Base-by-base conservation (phyloP, 192 early-diverging fungal species). In the Umbelopsis sp. region DNA sequence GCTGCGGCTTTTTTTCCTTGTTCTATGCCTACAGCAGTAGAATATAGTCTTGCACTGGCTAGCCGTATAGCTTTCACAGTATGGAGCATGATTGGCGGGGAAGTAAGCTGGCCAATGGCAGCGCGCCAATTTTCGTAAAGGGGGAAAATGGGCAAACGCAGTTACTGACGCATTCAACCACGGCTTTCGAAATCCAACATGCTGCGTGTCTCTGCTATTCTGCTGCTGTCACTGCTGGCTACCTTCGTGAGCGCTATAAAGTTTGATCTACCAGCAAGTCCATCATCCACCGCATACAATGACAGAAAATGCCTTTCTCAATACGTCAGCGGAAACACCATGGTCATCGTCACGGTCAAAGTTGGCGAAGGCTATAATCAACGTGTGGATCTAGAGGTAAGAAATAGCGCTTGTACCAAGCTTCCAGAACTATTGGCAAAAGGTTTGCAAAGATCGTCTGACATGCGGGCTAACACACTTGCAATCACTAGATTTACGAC, bases 331-430 rank as follows among this genome's bases (percentile, higher is more conserved):
- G 83, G 82, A 48, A 84, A 90, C 71, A 90, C 86, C 11, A 82
- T 91, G 49, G 92, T 93, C 9, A 83, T 89, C 7, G 88, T 89
- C 30, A 83, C 83, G 46, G 83, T 91, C 68, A 89, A 91, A 51
- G 83, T 87, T 27, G 87, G 89, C 30, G 80, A 87, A n/a, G 92
- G 91, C 12, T 83, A 88, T 20, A 86, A 90, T 23, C 94, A 95
- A 77, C 82, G 83, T 69, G 74, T 95, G 15, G 85, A 88, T 58
- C 53, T 92, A 35, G 86, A 91, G 79, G 90, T 92, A 79, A 69
- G 48, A 37, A 12, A 70, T 23, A 18, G 2, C 49, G 23, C 13
- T 1, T 25, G 15, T 64, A 49, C 27, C 27, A 30, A 30, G 50
- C 7, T 48, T 11, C 27, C 27, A 30, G 27, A 3, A 30, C 27